These are phyloP conservation scores for Ceratobasidium sp. DNA, from an alignment of 1,284 basidiomycete genomes.

Conservation along the genomic window DNA sequence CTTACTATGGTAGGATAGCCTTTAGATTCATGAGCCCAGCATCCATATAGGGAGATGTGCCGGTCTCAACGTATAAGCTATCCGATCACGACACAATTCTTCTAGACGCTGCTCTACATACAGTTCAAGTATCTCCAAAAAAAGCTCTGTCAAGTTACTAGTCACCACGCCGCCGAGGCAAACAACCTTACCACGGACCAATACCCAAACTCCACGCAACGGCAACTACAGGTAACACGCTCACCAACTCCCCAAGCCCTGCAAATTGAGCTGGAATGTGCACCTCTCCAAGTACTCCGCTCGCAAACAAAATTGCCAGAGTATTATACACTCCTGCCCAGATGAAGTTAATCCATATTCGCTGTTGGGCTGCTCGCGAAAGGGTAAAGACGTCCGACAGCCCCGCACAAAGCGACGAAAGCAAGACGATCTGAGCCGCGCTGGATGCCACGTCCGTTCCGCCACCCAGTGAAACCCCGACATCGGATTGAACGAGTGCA, in stretches of 20 bases:
- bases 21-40: no score
- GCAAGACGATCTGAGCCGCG: conserved; percentile 75
- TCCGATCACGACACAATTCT: no score
- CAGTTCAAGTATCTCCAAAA: no score
- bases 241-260: conserved; percentile 54
- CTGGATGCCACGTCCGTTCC: conserved; percentile 71
- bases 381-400: conserved; percentile 58
- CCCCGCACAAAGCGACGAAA: conserved; percentile 58
- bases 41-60: no score
- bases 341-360: conserved; percentile 54
- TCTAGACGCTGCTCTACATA: no score
- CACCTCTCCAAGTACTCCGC: conserved; percentile 64
- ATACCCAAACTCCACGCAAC: conserved; percentile 45
- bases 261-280: conserved; percentile 54
- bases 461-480: conserved; percentile 77
- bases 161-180: no score
- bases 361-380: conserved; percentile 52
- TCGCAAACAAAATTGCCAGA: conserved; percentile 72
- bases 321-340: conserved; percentile 78
- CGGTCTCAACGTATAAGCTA: no score
- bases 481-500: conserved; percentile 73
- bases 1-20: no score
- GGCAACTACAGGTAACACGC: conserved; percentile 53
- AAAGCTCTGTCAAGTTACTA: no score
- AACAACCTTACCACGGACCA: not conserved